A percentile compares a stretch with the other conserved stretches of the same genome.
Conservation (phyloP, 345 rosid genomes). For the Geranium rotundifolium region DNA sequence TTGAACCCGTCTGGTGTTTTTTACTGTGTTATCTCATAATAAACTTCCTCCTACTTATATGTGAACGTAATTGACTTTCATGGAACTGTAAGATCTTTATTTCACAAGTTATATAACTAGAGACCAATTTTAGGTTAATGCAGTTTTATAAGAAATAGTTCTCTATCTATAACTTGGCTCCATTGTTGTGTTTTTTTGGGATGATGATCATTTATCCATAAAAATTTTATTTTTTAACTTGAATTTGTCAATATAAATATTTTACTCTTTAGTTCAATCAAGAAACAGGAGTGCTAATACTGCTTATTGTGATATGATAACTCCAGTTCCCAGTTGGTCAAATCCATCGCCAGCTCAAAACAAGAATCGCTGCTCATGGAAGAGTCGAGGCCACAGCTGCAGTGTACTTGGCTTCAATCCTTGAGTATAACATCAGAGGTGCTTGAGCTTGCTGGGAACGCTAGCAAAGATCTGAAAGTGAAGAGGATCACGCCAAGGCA, state of each 20-base stretch:
- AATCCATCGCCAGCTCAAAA: slow-evolving; percentile 58
- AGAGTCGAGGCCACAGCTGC: slow-evolving; percentile 74
- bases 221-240: too few relatives aligned
- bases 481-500: slow-evolving; percentile 59
- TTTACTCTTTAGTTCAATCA: background rate
- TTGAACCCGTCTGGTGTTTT: too few relatives aligned
- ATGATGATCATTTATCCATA: too few relatives aligned
- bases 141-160: too few relatives aligned
- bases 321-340: slow-evolving; percentile 68
- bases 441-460: slow-evolving; percentile 66
- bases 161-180: too few relatives aligned
- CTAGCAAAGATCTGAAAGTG: slow-evolving; percentile 65
- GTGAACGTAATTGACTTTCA: too few relatives aligned
- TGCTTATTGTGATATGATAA: background rate
- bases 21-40: too few relatives aligned
- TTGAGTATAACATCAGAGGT: slow-evolving; percentile 72
- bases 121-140: too few relatives aligned
- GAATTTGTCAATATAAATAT: background rate
- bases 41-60: too few relatives aligned
- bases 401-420: slow-evolving; percentile 58
- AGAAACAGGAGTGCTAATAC: background rate
- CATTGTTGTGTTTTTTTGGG: too few relatives aligned
- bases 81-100: too few relatives aligned
- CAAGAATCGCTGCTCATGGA: slow-evolving; percentile 45
- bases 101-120: too few relatives aligned